These are phyloP conservation scores for Allomyces macrogynus DNA, from an alignment of 192 early-diverging fungal species.

Conservation along the genomic window DNA sequence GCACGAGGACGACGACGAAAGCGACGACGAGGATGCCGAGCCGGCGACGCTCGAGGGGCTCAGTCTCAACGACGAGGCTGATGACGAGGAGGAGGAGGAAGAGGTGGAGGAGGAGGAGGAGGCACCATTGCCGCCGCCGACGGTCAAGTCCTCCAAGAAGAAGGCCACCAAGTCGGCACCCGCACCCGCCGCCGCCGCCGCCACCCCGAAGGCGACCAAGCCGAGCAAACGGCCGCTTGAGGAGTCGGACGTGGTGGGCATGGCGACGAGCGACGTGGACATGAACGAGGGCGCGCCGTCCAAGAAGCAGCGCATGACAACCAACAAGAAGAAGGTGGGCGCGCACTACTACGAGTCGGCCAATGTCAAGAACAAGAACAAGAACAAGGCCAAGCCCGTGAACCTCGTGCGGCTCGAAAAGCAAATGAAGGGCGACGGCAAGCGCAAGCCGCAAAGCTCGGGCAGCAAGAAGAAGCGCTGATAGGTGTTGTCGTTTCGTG, in stretches of 20 bases:
- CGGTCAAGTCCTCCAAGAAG: constrained; percentile 9
- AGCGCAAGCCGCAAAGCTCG: constrained; percentile 5
- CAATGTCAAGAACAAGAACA: constrained; percentile 89
- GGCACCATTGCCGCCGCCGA: constrained; percentile 6
- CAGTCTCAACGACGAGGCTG: constrained; percentile 10
- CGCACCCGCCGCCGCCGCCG: not conserved
- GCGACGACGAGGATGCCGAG: constrained; percentile 12
- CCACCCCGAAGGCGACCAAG: constrained; percentile 8
- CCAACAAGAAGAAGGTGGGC: constrained; percentile 81
- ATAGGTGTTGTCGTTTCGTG: too few relatives aligned
- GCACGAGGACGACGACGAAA: constrained; percentile 17
- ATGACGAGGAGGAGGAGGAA: constrained; percentile 12
- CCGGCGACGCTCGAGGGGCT: not conserved
- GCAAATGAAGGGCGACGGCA: constrained; percentile 20
- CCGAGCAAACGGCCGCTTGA: constrained; percentile 12
- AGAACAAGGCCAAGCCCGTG: constrained; percentile 34
- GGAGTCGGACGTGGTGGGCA: constrained; percentile 5
- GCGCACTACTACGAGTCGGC: constrained; percentile 76
- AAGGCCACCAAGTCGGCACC: constrained; percentile 7
- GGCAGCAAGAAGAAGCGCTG: too few relatives aligned
- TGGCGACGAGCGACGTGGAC: constrained; percentile 12
- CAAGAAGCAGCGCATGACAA: constrained; percentile 63
- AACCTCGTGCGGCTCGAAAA: constrained; percentile 30
- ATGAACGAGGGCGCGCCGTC: constrained; percentile 7
- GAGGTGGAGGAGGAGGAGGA: constrained; percentile 9